Evolutionary conservation across 305 asterid genomes (phyloP), one percentile per base, ranked within the genome.

Genomic region (Ajuga reptans): DNA sequence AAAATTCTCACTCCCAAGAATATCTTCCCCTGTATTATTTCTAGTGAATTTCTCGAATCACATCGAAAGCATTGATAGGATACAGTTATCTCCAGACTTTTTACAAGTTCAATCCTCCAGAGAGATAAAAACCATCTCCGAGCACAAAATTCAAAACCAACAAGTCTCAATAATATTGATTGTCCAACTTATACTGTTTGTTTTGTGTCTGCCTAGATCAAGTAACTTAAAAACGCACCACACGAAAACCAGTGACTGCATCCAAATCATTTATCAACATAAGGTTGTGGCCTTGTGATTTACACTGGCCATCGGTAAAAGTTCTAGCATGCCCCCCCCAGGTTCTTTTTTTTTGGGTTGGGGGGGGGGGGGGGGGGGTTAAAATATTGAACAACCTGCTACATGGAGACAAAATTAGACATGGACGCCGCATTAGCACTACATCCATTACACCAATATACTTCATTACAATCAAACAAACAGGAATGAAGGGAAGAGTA

Each of bases 381-480:
- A 4, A 57, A 21, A 57, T 43, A 14, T 11, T 34, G 47, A 68
- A 49, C 60, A 58, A 47, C 18, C 18, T 34, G 37, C 64, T 15
- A 43, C 50, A 36, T 8, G 11, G n/a, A 39, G 45, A 51, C 55
- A 39, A 67, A 42, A 53, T 4, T 8, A 59, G 29, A 41, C 55
- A 36, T 29, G 37, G 33, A 64, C 33, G 45, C 18, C 47, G 29
- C 36, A 50, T 24, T 1, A 66, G 57, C 54, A 72, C n/a, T 11
- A 34, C 50, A 73, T 55, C 16, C 15, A 34, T 41, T 64, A 71
- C 31, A 42, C 4, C 36, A 56, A 56, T 36, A 11, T 46, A 50
- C 12, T 43, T 17, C 62, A 54, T 21, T 37, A 43, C 27, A 59
- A 43, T 58, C 54, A 61, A 34, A 66, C 69, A 70, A 61, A 64